These are phyloP conservation scores for Aureobasidium zeae DNA, from an alignment of 2,329 filamentous ascomycete species.

Conservation along the genomic window DNA sequence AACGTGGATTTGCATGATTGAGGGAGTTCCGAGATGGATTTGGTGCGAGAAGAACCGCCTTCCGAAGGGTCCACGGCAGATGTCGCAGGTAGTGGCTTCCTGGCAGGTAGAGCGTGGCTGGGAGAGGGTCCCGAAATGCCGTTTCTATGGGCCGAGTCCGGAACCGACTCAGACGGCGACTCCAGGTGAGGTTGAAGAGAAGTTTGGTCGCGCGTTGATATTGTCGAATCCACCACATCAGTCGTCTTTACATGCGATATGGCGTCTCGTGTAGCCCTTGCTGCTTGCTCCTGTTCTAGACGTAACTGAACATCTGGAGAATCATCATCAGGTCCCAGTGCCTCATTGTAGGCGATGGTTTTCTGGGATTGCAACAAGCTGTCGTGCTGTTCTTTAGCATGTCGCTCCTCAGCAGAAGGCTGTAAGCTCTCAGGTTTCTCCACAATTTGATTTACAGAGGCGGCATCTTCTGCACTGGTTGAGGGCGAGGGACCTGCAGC, in stretches of 20 bases:
- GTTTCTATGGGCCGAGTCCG: not conserved
- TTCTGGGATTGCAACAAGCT: conserved; percentile 42
- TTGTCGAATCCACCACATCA: not conserved
- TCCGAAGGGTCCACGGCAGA: not conserved
- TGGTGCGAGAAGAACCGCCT: conserved; percentile 60
- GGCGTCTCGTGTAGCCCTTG: conserved; percentile 15
- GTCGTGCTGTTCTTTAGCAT: conserved; percentile 47
- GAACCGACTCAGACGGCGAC: not conserved
- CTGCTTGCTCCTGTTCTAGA: conserved; percentile 20
- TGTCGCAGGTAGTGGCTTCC: conserved; percentile 5
- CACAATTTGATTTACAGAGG: conserved; percentile 26
- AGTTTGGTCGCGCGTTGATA: not conserved
- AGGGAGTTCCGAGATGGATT: conserved; percentile 64
- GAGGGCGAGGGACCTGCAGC: conserved; percentile 60
- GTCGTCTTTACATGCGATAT: not conserved
- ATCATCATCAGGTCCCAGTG: conserved; percentile 36
- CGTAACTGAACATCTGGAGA: conserved; percentile 52
- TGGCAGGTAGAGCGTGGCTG: conserved; percentile 4
- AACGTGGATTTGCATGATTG: conserved; percentile 37
- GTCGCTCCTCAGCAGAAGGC: conserved; percentile 27
- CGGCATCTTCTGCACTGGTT: conserved; percentile 58
- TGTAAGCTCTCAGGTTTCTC: conserved; percentile 14
- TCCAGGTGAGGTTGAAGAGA: not conserved
- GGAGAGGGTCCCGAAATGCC: conserved; percentile 2
- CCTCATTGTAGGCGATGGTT: conserved; percentile 35